Evolutionary conservation across 2,329 filamentous ascomycete genomes (phyloP).

Genomic region (Sarocladium kiliense): DNA sequence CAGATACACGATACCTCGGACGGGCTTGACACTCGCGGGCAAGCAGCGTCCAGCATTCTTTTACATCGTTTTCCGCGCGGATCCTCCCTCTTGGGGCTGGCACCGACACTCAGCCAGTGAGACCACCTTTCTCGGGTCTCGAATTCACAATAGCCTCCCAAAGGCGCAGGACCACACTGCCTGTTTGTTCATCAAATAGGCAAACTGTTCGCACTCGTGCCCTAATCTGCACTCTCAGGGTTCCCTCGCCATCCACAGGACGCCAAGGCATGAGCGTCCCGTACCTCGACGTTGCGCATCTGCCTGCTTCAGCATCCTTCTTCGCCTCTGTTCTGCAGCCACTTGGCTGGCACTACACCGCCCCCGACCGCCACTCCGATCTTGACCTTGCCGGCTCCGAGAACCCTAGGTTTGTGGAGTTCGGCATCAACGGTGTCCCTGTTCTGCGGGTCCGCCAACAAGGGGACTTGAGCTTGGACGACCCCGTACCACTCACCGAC

Average conservation of each 20-base stretch:
- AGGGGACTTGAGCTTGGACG: background rate
- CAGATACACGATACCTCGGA: background rate
- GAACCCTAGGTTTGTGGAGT: conserved; percentile 4
- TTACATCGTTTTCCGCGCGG: too few species aligned
- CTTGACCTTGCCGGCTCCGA: background rate
- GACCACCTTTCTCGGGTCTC: too few species aligned
- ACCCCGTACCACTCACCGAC: background rate
- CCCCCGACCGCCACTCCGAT: conserved; percentile 12
- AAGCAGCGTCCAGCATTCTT: background rate
- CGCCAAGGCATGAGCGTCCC: conserved; percentile 29
- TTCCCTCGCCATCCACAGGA: background rate
- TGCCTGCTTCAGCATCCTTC: conserved; percentile 77
- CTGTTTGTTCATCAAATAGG: too few species aligned
- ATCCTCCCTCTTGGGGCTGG: too few species aligned
- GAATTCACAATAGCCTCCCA: too few species aligned
- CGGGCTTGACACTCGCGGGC: background rate
- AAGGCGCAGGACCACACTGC: too few species aligned
- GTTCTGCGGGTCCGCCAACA: conserved; percentile 4
- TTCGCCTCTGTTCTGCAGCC: conserved; percentile 75
- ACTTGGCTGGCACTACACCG: conserved; percentile 63
- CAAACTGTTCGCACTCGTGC: too few species aligned
- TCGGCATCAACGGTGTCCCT: conserved; percentile 6
- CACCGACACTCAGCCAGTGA: too few species aligned
- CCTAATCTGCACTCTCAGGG: too few species aligned
- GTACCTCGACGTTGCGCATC: conserved; percentile 63